phyloP scores from a whole-genome alignment of 2,329 filamentous ascomycete genomes.

The Trichoderma endophyticum region DNA sequence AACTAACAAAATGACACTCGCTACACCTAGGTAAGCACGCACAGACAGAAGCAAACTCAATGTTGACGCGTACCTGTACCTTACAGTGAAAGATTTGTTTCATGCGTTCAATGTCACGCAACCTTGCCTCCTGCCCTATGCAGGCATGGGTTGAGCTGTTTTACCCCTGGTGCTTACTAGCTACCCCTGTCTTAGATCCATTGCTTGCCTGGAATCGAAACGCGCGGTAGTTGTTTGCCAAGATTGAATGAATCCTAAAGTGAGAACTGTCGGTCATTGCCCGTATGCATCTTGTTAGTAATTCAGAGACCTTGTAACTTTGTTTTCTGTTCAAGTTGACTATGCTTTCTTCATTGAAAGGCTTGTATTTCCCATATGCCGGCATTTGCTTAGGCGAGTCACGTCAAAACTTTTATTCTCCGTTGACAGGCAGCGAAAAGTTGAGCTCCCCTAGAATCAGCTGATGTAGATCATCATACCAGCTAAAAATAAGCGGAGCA shows the following conservation, averaged over 20 bases:
- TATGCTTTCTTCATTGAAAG: not conserved
- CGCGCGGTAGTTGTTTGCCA: not conserved
- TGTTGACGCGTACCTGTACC: not conserved
- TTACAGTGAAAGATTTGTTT: not conserved
- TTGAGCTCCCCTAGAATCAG: not conserved
- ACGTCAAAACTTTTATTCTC: not conserved
- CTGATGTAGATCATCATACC: not conserved
- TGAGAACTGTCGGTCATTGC: not conserved
- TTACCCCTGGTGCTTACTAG: slow-evolving; percentile 12
- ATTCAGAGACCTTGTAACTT: not conserved
- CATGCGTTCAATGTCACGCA: not conserved
- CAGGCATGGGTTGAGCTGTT: not conserved
- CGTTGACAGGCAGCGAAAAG: not conserved
- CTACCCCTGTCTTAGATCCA: slow-evolving; percentile 1
- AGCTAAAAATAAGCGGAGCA: not conserved
- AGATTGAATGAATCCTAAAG: not conserved
- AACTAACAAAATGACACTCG: not conserved
- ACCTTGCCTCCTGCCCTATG: slow-evolving; percentile 1
- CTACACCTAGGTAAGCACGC: not conserved
- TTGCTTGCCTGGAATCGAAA: not conserved
- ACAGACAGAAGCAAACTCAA: not conserved
- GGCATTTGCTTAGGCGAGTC: not conserved
- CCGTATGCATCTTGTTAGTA: not conserved
- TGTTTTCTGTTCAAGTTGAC: not conserved
- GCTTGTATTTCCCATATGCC: not conserved